Conservation (phyloP, 2,329 filamentous ascomycete species). For the Pseudogymnoascus sp. region DNA sequence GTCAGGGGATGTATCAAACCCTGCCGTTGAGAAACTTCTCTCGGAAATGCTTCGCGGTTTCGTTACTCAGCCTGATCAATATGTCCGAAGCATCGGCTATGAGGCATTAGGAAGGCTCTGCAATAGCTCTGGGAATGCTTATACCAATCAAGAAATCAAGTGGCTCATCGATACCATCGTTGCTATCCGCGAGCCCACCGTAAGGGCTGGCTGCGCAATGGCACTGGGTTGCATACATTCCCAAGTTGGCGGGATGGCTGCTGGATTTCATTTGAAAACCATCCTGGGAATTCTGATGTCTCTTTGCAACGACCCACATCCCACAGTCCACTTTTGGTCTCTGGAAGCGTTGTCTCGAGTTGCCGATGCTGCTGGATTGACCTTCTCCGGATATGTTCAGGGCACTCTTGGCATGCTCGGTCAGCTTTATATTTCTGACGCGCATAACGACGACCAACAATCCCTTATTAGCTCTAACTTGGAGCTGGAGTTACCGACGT, state of each 20-base stretch:
- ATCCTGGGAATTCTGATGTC: conserved; percentile 99
- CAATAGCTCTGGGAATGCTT: conserved; percentile 64
- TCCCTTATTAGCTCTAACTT: conserved; percentile 81
- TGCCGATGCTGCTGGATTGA: conserved; percentile 84
- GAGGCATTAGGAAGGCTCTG: conserved; percentile 81
- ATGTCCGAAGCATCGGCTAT: conserved; percentile 76
- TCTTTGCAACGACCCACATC: conserved; percentile 88
- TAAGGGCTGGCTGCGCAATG: conserved; percentile 87
- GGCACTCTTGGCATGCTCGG: conserved; percentile 89
- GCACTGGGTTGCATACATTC: conserved; percentile 89
- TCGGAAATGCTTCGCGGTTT: conserved; percentile 67
- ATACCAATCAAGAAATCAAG: conserved; percentile 85
- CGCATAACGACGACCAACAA: conserved; percentile 76
- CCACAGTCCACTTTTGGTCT: conserved; percentile 93
- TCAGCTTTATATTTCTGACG: conserved; percentile 84
- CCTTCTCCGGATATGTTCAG: conserved; percentile 83
- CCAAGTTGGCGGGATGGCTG: conserved; percentile 94
- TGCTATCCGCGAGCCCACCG: conserved; percentile 83
- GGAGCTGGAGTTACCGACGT: conserved; percentile 74
- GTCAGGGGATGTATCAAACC: conserved; percentile 62
- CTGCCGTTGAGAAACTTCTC: conserved; percentile 73
- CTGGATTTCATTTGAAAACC: conserved; percentile 90
- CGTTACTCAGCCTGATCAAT: conserved; percentile 74
- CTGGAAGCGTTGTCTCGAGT: conserved; percentile 79
- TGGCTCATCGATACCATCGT: conserved; percentile 91